Evolutionary conservation across 148 eudicot species (phyloP).

Genomic region (Gaultheria prostrata): DNA sequence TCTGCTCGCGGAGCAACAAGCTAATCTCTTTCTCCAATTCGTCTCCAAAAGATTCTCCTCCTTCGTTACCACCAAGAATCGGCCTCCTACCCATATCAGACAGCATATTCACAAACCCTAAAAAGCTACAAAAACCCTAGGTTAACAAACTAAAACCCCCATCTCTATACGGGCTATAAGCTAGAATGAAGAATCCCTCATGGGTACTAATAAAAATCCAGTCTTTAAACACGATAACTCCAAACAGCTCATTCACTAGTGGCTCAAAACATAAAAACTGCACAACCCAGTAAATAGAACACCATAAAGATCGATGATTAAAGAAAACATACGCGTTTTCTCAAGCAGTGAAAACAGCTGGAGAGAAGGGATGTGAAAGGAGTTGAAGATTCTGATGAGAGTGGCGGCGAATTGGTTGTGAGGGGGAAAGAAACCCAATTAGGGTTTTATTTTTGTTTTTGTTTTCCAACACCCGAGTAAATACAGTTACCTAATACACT

Average conservation of each 20-base stretch:
- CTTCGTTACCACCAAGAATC: slow-evolving; percentile 54
- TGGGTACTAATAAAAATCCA: slow-evolving; percentile 22
- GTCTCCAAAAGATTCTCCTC: slow-evolving; percentile 76
- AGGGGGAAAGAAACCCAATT: slow-evolving; percentile 26
- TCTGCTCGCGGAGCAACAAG: slow-evolving; percentile 62
- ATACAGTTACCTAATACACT: not conserved
- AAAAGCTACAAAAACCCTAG: slow-evolving; percentile 22
- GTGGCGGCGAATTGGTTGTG: slow-evolving; percentile 38
- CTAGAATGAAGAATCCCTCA: not conserved
- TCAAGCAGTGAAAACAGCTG: not conserved
- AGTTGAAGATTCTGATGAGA: slow-evolving; percentile 21
- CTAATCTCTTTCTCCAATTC: slow-evolving; percentile 85
- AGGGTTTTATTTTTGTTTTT: slow-evolving; percentile 41
- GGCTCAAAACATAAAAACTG: not conserved
- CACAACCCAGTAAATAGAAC: not conserved
- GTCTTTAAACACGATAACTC: slow-evolving; percentile 24
- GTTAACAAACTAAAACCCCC: slow-evolving; percentile 19
- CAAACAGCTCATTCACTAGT: slow-evolving; percentile 7
- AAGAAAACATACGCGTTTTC: not conserved
- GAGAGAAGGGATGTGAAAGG: not conserved
- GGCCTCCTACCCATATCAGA: slow-evolving; percentile 65
- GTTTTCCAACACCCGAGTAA: not conserved
- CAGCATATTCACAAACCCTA: slow-evolving; percentile 20
- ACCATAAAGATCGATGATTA: not conserved
- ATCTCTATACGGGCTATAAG: slow-evolving; percentile 7